These are phyloP conservation scores for Stentor coeruleus DNA, from an alignment of 73 alveolate species.

Conservation along the genomic window DNA sequence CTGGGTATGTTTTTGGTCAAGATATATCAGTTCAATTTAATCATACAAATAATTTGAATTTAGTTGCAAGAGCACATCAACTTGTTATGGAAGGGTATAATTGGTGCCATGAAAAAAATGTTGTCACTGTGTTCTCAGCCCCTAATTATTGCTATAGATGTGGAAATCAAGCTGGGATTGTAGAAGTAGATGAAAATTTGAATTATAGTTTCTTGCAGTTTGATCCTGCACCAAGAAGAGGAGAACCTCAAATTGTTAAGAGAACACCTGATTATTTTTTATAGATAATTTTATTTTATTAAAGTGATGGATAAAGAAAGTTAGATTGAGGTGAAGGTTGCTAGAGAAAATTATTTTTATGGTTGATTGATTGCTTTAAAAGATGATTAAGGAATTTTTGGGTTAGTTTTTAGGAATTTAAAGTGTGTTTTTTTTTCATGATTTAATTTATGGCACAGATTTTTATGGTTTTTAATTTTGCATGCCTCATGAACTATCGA, in stretches of 20 bases:
- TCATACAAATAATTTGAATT: slow-evolving; percentile 61
- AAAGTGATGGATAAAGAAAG: not conserved
- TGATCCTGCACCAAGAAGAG: slow-evolving; percentile 89
- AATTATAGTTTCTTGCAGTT: slow-evolving; percentile 40
- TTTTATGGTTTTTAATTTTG: too few species aligned
- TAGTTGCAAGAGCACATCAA: slow-evolving; percentile 92
- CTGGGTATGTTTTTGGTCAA: slow-evolving; percentile 91
- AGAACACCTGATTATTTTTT: slow-evolving; percentile 86
- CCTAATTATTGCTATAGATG: slow-evolving; percentile 73
- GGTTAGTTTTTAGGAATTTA: too few species aligned
- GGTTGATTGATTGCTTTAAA: too few species aligned
- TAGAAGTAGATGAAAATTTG: slow-evolving; percentile 76
- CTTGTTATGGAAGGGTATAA: slow-evolving; percentile 89
- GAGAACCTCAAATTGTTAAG: slow-evolving; percentile 68
- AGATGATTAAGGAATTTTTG: too few species aligned
- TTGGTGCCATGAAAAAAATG: slow-evolving; percentile 59
- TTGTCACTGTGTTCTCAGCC: slow-evolving; percentile 78
- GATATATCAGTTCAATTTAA: slow-evolving; percentile 81
- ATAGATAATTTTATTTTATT: slow-evolving; percentile 30
- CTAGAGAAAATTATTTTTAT: too few species aligned
- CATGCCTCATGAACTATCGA: not conserved
- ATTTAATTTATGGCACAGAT: too few species aligned
- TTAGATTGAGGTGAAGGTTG: too few species aligned
- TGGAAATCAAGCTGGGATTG: slow-evolving; percentile 73
- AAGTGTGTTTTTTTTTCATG: too few species aligned